Conservation (phyloP, 164 flowering plant genomes). For the Cinnamomum micranthum region DNA sequence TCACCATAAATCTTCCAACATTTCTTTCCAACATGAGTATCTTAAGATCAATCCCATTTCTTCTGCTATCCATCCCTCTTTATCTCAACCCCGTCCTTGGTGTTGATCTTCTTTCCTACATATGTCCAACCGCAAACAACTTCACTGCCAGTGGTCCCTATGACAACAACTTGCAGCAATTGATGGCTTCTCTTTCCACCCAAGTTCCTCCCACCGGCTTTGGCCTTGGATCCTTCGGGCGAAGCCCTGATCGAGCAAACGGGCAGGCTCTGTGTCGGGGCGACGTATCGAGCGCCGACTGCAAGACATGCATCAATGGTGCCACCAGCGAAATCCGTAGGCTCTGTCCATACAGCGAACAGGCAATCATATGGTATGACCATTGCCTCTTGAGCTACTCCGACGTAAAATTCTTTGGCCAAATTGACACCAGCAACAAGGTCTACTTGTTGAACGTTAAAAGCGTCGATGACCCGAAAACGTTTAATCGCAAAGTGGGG, state of each 20-base stretch:
- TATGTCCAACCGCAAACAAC: conserved; percentile 18
- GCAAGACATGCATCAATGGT: conserved; percentile 30
- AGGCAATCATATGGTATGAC: conserved; percentile 39
- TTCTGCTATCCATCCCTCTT: conserved; percentile 14
- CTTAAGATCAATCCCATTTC: conserved; percentile 1
- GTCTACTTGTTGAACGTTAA: conserved; percentile 32
- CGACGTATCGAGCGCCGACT: conserved; percentile 26
- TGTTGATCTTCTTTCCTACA: conserved; percentile 17
- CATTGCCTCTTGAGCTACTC: conserved; percentile 42
- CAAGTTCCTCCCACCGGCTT: conserved; percentile 30
- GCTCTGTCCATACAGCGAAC: conserved; percentile 33
- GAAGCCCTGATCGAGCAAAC: conserved; percentile 4
- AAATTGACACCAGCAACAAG: conserved; percentile 20
- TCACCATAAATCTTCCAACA: not conserved
- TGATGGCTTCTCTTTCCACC: conserved; percentile 20
- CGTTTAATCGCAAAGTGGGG: conserved; percentile 24
- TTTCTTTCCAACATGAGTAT: conserved; percentile 7
- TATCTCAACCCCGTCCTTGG: conserved; percentile 16
- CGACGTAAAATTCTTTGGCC: conserved; percentile 29
- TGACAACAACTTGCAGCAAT: conserved; percentile 21
- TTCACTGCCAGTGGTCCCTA: conserved; percentile 17
- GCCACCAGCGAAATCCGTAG: conserved; percentile 24
- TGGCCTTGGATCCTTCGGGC: conserved; percentile 9
- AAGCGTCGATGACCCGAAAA: conserved; percentile 17
- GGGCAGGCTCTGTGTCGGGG: conserved; percentile 46